Base-by-base conservation (phyloP, 805 yeast species). In the Zygosaccharomyces gambellarensis region DNA sequence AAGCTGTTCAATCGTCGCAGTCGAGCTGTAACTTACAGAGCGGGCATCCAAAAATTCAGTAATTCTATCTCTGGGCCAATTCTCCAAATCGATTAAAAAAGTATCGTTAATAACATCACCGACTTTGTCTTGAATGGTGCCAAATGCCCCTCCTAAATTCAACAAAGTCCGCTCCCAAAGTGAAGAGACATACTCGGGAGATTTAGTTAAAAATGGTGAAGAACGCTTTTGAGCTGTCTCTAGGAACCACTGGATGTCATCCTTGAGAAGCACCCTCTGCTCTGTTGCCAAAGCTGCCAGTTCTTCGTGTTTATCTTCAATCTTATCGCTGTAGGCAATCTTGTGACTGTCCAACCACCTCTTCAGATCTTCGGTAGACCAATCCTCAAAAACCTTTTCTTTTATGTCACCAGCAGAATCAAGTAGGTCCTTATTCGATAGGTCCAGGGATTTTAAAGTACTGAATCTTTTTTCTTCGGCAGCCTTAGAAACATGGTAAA, bases 301-400 rank as follows among this genome's bases (percentile, higher is more conserved):
- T 32, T 67, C 64, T 30, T 72, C 71, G 49, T 65, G 72, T 41
- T 68, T 67, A 8, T 56, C 41, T 19, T 64, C 68, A 10, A 62
- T 43, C n/a, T 66, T 60, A 31, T 71, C 69, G 36, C 68, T 68
- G 38, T 72, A 58, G 11, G 66, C 63, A 36, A 73, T 62, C 27
- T 76, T 77, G 57, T 78, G 80, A 36, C 68, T 60, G 47, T 70
- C 63, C 30, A 83, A 64, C 80, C 86, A 83, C 51, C 75, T 76
- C 56, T 72, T 68, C 50, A 83, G 64, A 57, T 82, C 85, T 4
- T 74, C 69, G 23, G 76, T 70, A 3, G 79, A 64, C 85, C 85
- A 80, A 14, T 71, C 64, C 50, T 78, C 71, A 60, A 80, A 75
- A 19, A 76, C 65, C 34, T 71, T 71, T 32, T 72, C 74, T 54